Evolutionary conservation across 306 rosid genomes (phyloP).

Genomic region (Glycyrrhiza uralensis): DNA sequence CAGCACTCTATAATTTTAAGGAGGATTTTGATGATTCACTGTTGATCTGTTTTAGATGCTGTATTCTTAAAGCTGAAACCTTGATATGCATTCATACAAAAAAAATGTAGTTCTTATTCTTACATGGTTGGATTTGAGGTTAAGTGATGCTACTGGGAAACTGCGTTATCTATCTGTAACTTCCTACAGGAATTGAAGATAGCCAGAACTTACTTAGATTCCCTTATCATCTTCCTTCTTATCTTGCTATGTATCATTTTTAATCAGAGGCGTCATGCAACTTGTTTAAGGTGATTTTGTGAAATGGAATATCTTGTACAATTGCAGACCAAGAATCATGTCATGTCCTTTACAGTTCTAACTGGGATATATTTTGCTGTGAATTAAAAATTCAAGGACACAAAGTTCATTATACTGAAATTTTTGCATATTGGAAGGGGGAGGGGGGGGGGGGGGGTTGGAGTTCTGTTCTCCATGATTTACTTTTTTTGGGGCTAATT

Average conservation of each 20-base stretch:
- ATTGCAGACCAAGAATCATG: neutral
- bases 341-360: neutral
- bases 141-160: constrained; percentile 31
- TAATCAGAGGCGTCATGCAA: neutral
- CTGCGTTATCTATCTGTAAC: constrained; percentile 33
- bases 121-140: constrained; percentile 12
- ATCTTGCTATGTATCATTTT: neutral
- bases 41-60: neutral
- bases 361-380: neutral
- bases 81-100: neutral
- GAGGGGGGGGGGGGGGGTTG: no score
- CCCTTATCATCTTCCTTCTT: neutral
- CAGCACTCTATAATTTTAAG: no score
- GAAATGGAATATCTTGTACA: neutral
- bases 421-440: neutral
- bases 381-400: neutral
- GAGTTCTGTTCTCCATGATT: neutral
- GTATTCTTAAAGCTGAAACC: neutral
- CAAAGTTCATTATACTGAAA: neutral
- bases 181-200: constrained; percentile 3
- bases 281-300: neutral
- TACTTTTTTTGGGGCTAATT: neutral
- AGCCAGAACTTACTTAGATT: neutral
- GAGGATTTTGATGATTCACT: no score
- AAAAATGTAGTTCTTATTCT: neutral